A percentile compares a stretch with the other conserved stretches of the same genome.
phyloP scores from a whole-genome alignment of 805 yeast species.

The Suhomyces sp. region DNA sequence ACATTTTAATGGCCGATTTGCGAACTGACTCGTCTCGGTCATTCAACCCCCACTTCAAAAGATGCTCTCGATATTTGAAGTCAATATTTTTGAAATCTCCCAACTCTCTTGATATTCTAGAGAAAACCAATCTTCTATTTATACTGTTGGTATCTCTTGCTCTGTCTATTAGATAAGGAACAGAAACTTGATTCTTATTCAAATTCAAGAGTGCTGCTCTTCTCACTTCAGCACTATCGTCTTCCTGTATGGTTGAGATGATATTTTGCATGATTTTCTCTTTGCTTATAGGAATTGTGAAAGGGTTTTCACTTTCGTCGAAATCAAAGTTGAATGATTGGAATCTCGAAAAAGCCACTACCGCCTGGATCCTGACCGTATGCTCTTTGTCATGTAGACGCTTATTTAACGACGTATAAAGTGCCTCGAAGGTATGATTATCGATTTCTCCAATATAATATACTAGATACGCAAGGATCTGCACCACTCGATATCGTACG shows the following conservation, averaged over 20 bases:
- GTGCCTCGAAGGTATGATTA: constrained; percentile 61
- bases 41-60: constrained; percentile 79
- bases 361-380: constrained; percentile 77
- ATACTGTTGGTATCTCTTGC: constrained; percentile 75
- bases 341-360: constrained; percentile 72
- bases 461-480: constrained; percentile 67
- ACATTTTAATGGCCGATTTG: constrained; percentile 67
- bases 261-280: constrained; percentile 8
- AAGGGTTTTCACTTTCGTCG: constrained; percentile 26
- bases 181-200: constrained; percentile 50
- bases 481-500: constrained; percentile 79
- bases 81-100: constrained; percentile 56
- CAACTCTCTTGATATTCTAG: constrained; percentile 63
- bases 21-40: constrained; percentile 79
- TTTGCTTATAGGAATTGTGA: constrained; percentile 10
- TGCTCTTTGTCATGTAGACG: constrained; percentile 76
- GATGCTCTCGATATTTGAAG: constrained; percentile 55
- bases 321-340: constrained; percentile 46
- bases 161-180: constrained; percentile 65
- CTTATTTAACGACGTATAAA: constrained; percentile 57
- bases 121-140: constrained; percentile 70
- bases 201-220: constrained; percentile 77
- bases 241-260: constrained; percentile 57
- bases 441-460: constrained; percentile 73
- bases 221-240: constrained; percentile 84